Evolutionary conservation across 306 rosid species (phyloP).

Genomic region (Begonia peltatifolia): DNA sequence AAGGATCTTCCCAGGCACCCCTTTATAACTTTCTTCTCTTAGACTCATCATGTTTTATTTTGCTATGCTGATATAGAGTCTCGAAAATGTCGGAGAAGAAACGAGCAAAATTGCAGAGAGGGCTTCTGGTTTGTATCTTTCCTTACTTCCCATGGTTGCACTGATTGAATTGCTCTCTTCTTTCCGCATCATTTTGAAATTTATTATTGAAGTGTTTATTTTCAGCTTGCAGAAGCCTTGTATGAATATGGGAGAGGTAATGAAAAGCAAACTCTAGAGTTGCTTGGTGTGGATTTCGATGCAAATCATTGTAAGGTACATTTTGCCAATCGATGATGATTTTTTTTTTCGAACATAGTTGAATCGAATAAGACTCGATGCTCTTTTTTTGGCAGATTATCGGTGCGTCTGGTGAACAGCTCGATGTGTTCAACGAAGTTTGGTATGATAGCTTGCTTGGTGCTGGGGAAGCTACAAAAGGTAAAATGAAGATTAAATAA

Average conservation of each 20-base stretch:
- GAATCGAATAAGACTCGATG: not conserved
- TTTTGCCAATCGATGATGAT: not conserved
- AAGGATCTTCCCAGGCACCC: conserved; percentile 7
- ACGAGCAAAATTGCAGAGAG: conserved; percentile 44
- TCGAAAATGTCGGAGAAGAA: conserved; percentile 41
- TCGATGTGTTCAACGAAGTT: conserved; percentile 71
- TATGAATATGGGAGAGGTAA: conserved; percentile 64
- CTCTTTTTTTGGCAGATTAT: conserved; percentile 31
- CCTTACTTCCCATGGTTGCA: not conserved
- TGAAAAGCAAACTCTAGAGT: conserved; percentile 33
- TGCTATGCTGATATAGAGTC: conserved; percentile 27
- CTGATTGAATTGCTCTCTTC: not conserved
- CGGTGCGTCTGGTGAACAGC: conserved; percentile 87
- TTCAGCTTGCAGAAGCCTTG: conserved; percentile 82
- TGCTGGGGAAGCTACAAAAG: conserved; percentile 38
- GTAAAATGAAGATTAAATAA: conserved; percentile 18
- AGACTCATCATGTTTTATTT: too few relatives aligned
- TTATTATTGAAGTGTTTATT: not conserved
- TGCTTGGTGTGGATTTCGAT: conserved; percentile 65
- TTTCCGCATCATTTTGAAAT: not conserved
- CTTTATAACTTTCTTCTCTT: not conserved
- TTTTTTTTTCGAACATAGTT: not conserved
- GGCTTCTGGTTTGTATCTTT: conserved; percentile 38
- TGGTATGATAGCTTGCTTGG: conserved; percentile 62
- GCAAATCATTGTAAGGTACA: conserved; percentile 56